Evolutionary conservation across 169 alveolate species (phyloP), one percentile per base, ranked within the genome.

Genomic region (Plasmodium ovale): DNA sequence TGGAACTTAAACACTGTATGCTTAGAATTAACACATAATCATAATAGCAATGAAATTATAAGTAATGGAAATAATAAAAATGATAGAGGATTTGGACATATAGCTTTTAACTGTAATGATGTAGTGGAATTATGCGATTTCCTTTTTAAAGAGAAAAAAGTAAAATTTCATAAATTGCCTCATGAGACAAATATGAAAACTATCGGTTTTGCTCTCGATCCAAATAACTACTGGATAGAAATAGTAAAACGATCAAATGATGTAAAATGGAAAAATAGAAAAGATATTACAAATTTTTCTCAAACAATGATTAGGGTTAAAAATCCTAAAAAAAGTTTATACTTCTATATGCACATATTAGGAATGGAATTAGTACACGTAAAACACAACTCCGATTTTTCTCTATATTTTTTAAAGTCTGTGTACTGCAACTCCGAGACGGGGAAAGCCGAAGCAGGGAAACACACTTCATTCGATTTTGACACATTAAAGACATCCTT

Each of bases 211-310:
- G 95, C 93, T 21, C 44, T 90, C 73, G 96, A 94, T 49, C 96
- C 96, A 25, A 93, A 94, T 58, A 92, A 94, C 6, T 94, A 94
- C 65, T 91, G 96, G 96, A 74, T 94, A 9, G 95, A 91, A 87
- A 72, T 94, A 39, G 94, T 65, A 3, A 58, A 87, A 58, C 64
- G 95, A 21, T 51, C 87, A 35, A 94, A 77, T 58, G 59, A 94
- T 14, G 92, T 71, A 44, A 58, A 19, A 49, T 85, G 91, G 91
- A 69, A 85, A 42, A 16, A 69, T 60, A 68, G 56, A n/a, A 54
- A 85, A 23, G 53, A 44, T 12, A 85, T 85, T 69, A 42, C 72
- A 16, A 94, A 92, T 53, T 72, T 94, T 16, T 91, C 95, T n/a
- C 95, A 94, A 72, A 90, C 95, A 21, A 94, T 94, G 96, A 56